Base-by-base conservation (phyloP, 1,284 basidiomycete species). In the Xerocomus nothofagi region DNA sequence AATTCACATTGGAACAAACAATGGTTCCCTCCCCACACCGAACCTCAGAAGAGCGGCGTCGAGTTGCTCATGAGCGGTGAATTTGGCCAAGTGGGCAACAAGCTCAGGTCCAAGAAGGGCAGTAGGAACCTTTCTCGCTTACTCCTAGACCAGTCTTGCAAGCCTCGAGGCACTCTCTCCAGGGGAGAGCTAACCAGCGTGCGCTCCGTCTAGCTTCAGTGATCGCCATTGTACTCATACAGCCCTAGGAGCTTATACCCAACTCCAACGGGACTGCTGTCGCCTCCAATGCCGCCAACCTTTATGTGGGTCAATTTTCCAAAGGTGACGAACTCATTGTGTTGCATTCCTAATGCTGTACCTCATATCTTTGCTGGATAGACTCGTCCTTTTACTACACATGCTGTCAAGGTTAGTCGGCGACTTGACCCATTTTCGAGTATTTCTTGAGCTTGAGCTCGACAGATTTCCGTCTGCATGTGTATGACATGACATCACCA, bases 231-330 rank as follows among this genome's bases (percentile, higher is more conserved):
- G 43, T 45, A 8, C 57, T 50, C 30, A 49, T 21, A 8, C 45
- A 15, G 26, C 14, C n/a, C 8, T 57, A 93, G 88, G 76, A 81
- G 38, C 73, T 91, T 20, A 72, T 97, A 10, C 96, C 95, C 1
- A 98, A 97, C 62, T 82, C 88, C 4, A 79, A 82, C 55, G 96
- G 96, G 4, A 90, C 91, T 1, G 82, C 92, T 11, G 94, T 98
- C 0, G 91, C 93, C 1, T 75, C 77, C 31, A 94, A 94, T 61
- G 77, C 79, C 4, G 74, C 84, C 12, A 91, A 93, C 50, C 86
- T 94, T 29, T 99, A 99, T 65, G 91, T 88, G 11, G 97, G 93
- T 0, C 95, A 98, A 67, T 98, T 88, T 69, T 94, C 92, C 14
- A 75, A 77, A 58, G 88, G 88, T 85, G 53, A 49, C 54, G 59